Conservation (phyloP, 2,329 filamentous ascomycete genomes). For the Celoporthe dispersa region DNA sequence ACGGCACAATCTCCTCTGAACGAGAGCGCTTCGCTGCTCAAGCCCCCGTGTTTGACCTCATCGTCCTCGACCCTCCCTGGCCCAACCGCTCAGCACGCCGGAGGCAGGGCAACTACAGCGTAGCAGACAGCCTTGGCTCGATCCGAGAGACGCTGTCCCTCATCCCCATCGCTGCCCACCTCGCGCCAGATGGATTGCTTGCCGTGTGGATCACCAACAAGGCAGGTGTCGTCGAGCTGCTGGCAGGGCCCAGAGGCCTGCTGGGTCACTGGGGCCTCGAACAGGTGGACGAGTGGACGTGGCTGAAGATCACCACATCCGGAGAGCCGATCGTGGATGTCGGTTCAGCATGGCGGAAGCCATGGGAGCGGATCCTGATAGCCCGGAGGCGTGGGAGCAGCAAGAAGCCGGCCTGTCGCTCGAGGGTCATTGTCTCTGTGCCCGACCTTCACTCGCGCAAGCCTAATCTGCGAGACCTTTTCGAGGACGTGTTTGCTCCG, state of each 20-base stretch:
- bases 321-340: constrained; percentile 69
- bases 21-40: constrained; percentile 45
- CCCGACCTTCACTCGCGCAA: constrained; percentile 81
- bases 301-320: constrained; percentile 71
- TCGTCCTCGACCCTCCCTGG: constrained; percentile 81
- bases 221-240: constrained; percentile 58
- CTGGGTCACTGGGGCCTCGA: constrained; percentile 71
- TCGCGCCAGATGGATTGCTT: constrained; percentile 61
- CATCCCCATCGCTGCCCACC: constrained; percentile 60
- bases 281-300: constrained; percentile 73
- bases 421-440: constrained; percentile 68
- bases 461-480: constrained; percentile 67
- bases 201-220: constrained; percentile 83
- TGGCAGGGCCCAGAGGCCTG: constrained; percentile 52
- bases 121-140: constrained; percentile 50
- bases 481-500: constrained; percentile 57
- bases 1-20: constrained; percentile 52
- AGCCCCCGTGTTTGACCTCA: constrained; percentile 64
- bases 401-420: constrained; percentile 41
- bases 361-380: constrained; percentile 75
- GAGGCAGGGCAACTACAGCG: constrained; percentile 55
- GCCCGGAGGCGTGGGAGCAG: constrained; percentile 47
- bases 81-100: constrained; percentile 75
- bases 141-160: constrained; percentile 54
- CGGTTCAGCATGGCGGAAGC: constrained; percentile 69